These are phyloP conservation scores for Mrakia blollopis DNA, from an alignment of 768 basidiomycete species.

Conservation along the genomic window DNA sequence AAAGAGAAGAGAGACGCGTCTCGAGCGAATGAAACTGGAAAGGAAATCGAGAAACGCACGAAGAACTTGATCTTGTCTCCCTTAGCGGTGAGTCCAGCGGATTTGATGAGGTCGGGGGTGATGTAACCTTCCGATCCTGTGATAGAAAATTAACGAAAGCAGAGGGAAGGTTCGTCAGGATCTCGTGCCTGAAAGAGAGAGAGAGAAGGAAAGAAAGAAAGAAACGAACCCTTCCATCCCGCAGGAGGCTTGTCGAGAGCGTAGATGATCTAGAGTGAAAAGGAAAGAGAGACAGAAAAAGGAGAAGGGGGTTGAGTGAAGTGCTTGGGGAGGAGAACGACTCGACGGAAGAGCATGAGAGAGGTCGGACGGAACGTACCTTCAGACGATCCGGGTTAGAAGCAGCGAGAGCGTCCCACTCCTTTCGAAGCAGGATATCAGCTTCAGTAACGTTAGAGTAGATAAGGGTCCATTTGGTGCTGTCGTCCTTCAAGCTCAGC, in stretches of 20 bases:
- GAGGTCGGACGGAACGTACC: neutral
- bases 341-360: neutral
- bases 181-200: neutral
- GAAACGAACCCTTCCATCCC: constrained; percentile 46
- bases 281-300: neutral
- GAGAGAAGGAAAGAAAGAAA: neutral
- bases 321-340: no score
- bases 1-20: no score
- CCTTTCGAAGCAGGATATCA: constrained; percentile 61
- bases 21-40: neutral
- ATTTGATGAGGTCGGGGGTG: constrained; percentile 63
- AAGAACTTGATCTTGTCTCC: constrained; percentile 32
- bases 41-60: neutral
- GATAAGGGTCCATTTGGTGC: constrained; percentile 88
- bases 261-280: constrained; percentile 61
- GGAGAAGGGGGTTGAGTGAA: neutral
- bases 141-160: neutral
- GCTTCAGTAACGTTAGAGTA: constrained; percentile 84
- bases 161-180: neutral
- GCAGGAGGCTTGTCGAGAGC: constrained; percentile 68
- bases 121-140: constrained; percentile 70
- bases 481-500: constrained; percentile 60
- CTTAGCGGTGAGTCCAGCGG: constrained; percentile 46
- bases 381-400: constrained; percentile 52
- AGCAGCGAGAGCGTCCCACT: constrained; percentile 47